Base-by-base conservation (phyloP, 1,284 basidiomycete genomes). In the Ustilago nuda region DNA sequence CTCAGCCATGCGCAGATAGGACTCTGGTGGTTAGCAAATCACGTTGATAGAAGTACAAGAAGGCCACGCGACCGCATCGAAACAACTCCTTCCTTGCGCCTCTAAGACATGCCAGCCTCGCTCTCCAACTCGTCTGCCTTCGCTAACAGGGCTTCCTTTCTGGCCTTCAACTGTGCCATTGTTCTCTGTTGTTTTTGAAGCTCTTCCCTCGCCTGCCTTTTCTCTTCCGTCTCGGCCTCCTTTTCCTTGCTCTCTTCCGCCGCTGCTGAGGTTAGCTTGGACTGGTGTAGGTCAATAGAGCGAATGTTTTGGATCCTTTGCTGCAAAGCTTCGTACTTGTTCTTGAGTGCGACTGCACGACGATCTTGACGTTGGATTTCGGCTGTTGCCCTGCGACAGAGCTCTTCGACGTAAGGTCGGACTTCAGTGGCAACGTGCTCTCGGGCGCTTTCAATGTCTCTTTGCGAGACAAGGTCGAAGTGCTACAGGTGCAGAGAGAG, bases 371-470 rank as follows among this genome's bases (percentile, higher is more conserved):
- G 66, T 36, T 62, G 60, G 17, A 77, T 69, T 13, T 77, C 70
- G 52, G 55, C 45, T 1, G 56, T 51, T 19, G 75, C 75, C 8
- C 66, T 60, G 9, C 61, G 58, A 35, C 67, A 61, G 50, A 77
- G 75, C 41, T 72, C 70, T 41, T 77, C 71, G 43, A 77, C 51
- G 46, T 77, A 70, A 2, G 75, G 75, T 4, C 67, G 66, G 12
- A 77, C 75, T 65, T 77, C 75, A 32, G 56, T 46, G 4, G 75
- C 66, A 13, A 77, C 62, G 60, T 77, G 75, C 6, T 68, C 59
- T 41, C 75, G 70, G 0, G 75, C 75, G 1, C 15, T 1, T 17
- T 68, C 66, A 17, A 77, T 77, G 55, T 77, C 75, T 2, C 61
- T 60, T 41, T 70, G 61, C 12, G 70, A 72, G 6, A 77, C 66